Evolutionary conservation across 176 grass and related monocot genomes (phyloP), one percentile per base, ranked within the genome.

Genomic region (Musa beccarii): DNA sequence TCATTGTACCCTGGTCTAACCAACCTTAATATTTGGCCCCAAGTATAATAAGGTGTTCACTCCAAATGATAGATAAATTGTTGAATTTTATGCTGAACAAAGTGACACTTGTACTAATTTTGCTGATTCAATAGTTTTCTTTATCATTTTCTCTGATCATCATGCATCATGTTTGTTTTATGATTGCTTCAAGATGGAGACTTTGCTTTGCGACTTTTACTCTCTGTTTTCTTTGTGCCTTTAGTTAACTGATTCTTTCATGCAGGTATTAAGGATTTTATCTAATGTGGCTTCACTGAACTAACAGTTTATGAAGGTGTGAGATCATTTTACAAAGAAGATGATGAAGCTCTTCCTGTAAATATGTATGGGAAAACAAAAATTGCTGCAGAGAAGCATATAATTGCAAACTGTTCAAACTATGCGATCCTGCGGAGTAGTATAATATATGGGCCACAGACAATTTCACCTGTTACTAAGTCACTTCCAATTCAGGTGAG

Each of bases 321-420:
- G 14, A 91, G 91, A 87, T 89, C 90, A 26, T 98, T 90, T 92
- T 98, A 93, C 74, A 93, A 85, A 85, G 90, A 97, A 74, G 90
- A 86, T 14, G 88, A 93, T 53, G 90, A 90, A 28, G 81, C 82
- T 1, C 1, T 84, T 79, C 90, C 94, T 0, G 84, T 98, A 67
- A 98, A 98, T 77, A 89, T 98, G 90, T 97, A 97, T 59, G 94
- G 88, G 13, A 87, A 87, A 79, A 87, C 94, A 52, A 98, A 93
- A 91, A 82, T 93, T 61, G 80, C 86, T 66, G 94, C 94, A 56
- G 94, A 93, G 79, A 82, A 93, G 54, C 82, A 91, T 79, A 84
- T 98, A 70, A 34, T 69, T 55, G 77, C 88, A 28, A 87, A 85
- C 70, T 87, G 80, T 71, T 77, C 84, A 67, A 93, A 87, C 74